Percentiles rank a stretch among this genome's conserved stretches.
phyloP scores from a whole-genome alignment of 768 basidiomycete species.

The Austroboletus eburneus region DNA sequence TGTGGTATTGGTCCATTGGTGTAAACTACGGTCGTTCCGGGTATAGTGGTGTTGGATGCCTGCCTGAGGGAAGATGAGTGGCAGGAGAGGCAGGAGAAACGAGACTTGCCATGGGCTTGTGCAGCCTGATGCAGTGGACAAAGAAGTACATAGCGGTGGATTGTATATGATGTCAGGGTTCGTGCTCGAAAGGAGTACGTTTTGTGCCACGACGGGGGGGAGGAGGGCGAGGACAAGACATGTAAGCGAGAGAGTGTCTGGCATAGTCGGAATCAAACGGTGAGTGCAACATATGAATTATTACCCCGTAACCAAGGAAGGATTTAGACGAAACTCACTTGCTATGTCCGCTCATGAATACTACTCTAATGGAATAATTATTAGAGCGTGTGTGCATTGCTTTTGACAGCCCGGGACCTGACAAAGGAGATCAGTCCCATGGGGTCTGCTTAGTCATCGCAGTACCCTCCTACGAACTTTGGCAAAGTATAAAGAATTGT shows the following conservation, averaged over 20 bases:
- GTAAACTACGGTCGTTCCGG: constrained; percentile 21
- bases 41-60: constrained; percentile 10
- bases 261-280: constrained; percentile 16
- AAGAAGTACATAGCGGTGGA: constrained; percentile 24
- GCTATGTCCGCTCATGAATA: constrained; percentile 8
- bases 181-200: constrained; percentile 21
- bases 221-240: constrained; percentile 11
- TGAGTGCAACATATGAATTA: not conserved
- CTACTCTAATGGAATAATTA: not conserved
- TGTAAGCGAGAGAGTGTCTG: constrained; percentile 17
- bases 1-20: constrained; percentile 43
- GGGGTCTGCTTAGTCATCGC: constrained; percentile 17
- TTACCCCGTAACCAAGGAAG: constrained; percentile 8
- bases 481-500: no score
- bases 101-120: constrained; percentile 25
- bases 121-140: constrained; percentile 13
- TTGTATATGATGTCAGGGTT: constrained; percentile 26
- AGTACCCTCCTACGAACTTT: no score
- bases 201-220: constrained; percentile 11
- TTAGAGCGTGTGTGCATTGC: not conserved
- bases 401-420: not conserved
- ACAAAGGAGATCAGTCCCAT: no score
- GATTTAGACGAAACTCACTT: not conserved
- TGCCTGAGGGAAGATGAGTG: constrained; percentile 15
- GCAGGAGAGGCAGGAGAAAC: no score